Evolutionary conservation across 371 early-diverging fungal genomes (phyloP), one percentile per base, ranked within the genome.

Genomic region (Sanchytrium tribonematis): DNA sequence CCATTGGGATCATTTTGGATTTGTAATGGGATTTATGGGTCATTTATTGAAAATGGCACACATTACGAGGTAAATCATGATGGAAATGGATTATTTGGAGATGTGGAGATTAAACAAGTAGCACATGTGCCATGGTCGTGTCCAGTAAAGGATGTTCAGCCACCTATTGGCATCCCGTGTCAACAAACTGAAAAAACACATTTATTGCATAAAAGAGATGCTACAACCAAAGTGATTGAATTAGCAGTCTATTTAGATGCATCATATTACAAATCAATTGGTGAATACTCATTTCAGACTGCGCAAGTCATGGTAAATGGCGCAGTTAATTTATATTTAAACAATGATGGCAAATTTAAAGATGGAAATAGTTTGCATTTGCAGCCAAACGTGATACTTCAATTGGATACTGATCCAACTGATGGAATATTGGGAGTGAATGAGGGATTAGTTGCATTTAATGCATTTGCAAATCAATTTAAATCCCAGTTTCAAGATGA

Each of bases 161-260:
- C 22, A 48, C 12, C 22, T 48, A 48, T 48, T 48, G 48, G 12
- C 12, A 22, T 48, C 22, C 48, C 48, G 22, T 12, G 48, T 5
- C 5, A 48, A 48, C 48, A 48, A 22, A 48, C 22, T 48, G 5
- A 12, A 22, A 48, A 12, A 48, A 5, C 48, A 48, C 5, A 5
- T n/a, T n/a, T n/a, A n/a, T n/a, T n/a, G n/a, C 48, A 48, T 48
- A 48, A 48, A 22, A 48, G 48, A 48, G 48, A 48, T 48, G 48
- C 48, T 48, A 48, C 48, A 22, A 48, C 48, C 22, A 48, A 22
- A 48, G 22, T 48, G 5, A 22, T 48, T 12, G 48, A 48, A 12
- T 12, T 22, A 12, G 48, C 22, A 22, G 12, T 48, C 48, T 48
- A 48, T 22, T 22, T 48, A 22, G 48, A 48, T 22, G 5, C 22